Conservation (phyloP, 1,284 basidiomycete genomes). For the Hypsizygus ulmarius region DNA sequence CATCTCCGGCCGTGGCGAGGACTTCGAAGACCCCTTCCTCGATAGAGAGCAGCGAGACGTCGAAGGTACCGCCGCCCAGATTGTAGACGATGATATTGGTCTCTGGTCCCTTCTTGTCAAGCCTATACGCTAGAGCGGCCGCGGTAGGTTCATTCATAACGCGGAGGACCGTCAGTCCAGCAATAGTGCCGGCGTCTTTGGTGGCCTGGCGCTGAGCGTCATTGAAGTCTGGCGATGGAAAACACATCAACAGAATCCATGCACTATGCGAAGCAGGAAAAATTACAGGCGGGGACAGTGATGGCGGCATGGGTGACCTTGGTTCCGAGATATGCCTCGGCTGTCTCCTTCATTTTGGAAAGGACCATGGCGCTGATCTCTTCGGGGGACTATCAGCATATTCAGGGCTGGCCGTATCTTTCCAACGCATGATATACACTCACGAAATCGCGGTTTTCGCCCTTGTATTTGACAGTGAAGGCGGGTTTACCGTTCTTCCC, state of each 20-base stretch:
- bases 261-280: conserved; percentile 52
- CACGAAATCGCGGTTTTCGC: conserved; percentile 75
- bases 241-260: conserved; percentile 57
- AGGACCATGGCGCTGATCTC: conserved; percentile 86
- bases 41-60: conserved; percentile 76
- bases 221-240: conserved; percentile 62
- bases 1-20: conserved; percentile 79
- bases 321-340: conserved; percentile 74
- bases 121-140: conserved; percentile 62
- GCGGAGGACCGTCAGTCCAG: conserved; percentile 70
- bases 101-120: conserved; percentile 71
- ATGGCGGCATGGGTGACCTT: conserved; percentile 50
- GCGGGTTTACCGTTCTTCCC: conserved; percentile 72
- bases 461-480: conserved; percentile 74
- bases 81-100: conserved; percentile 86
- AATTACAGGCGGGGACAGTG: conserved; percentile 38
- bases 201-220: conserved; percentile 80
- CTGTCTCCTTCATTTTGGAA: conserved; percentile 84
- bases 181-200: conserved; percentile 77
- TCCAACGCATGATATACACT: conserved; percentile 28
- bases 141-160: conserved; percentile 72
- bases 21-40: conserved; percentile 80
- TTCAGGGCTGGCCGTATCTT: background rate
- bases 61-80: conserved; percentile 83
- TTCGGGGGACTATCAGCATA: conserved; percentile 59